These are phyloP conservation scores for Candida glucosophila DNA, from an alignment of 1,139 yeast genomes.

Conservation along the genomic window DNA sequence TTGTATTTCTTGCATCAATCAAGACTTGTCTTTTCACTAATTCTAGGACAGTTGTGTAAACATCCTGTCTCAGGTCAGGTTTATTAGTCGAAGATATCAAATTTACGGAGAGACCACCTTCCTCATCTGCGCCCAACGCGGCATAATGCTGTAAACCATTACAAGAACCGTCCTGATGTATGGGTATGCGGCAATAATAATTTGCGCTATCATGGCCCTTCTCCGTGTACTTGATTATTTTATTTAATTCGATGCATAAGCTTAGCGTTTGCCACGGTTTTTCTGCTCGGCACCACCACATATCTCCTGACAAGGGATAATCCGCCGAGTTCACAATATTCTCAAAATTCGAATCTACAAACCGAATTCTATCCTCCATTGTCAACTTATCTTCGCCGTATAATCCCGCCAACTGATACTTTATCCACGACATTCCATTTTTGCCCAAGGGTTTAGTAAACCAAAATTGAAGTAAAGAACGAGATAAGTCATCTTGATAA, in stretches of 20 bases:
- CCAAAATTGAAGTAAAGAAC: conserved; percentile 34
- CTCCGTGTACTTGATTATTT: conserved; percentile 11
- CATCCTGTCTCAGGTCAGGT: conserved; percentile 18
- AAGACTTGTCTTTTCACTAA: conserved; percentile 14
- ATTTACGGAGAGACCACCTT: conserved; percentile 34
- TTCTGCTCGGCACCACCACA: conserved; percentile 34
- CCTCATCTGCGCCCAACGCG: conserved; percentile 28
- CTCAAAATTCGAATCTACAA: conserved; percentile 15
- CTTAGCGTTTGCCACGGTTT: conserved; percentile 35
- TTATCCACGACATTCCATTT: conserved; percentile 30
- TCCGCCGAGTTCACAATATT: conserved; percentile 20
- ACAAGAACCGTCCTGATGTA: conserved; percentile 41
- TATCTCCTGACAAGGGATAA: conserved; percentile 15
- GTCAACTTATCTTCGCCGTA: conserved; percentile 23
- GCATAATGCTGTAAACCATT: conserved; percentile 44
- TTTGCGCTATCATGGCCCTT: conserved; percentile 12
- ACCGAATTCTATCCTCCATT: conserved; percentile 16
- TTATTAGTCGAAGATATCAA: conserved; percentile 13
- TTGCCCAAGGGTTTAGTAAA: conserved; percentile 25
- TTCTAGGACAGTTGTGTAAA: conserved; percentile 26
- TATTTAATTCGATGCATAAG: conserved; percentile 24
- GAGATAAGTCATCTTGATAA: conserved; percentile 27
- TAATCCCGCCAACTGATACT: conserved; percentile 32
- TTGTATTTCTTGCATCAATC: conserved; percentile 5
- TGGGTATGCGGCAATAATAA: conserved; percentile 26